These are phyloP conservation scores for Plasmopara halstedii DNA, from an alignment of 352 stramenopile genomes.

Conservation along the genomic window DNA sequence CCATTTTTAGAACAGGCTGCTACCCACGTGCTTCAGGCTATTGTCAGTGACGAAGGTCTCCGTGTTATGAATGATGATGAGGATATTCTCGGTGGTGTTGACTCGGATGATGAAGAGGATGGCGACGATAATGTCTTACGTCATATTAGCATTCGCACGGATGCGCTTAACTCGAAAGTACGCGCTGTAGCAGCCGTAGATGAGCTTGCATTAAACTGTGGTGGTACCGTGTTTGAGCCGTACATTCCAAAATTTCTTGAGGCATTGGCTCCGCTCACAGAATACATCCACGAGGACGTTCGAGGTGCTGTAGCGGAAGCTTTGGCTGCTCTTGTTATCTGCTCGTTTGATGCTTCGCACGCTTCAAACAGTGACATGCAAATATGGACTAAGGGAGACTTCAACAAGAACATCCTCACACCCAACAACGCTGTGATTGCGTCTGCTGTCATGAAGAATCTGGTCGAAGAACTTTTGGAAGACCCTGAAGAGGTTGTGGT, in stretches of 20 bases:
- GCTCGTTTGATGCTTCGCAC: constrained; percentile 78
- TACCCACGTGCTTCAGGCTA: constrained; percentile 55
- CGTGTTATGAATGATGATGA: constrained; percentile 66
- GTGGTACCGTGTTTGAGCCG: constrained; percentile 61
- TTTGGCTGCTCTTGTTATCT: constrained; percentile 71
- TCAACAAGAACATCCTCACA: constrained; percentile 70
- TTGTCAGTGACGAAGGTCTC: constrained; percentile 75
- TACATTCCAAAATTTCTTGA: constrained; percentile 82
- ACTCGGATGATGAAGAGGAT: constrained; percentile 78
- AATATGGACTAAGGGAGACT: constrained; percentile 79
- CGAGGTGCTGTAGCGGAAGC: constrained; percentile 73
- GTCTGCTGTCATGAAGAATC: constrained; percentile 68
- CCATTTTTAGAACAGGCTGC: constrained; percentile 85
- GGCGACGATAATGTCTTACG: constrained; percentile 57
- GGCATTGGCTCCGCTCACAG: constrained; percentile 62
- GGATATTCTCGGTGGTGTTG: constrained; percentile 57
- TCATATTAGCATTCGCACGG: constrained; percentile 83
- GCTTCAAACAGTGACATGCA: constrained; percentile 69
- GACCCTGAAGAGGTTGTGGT: constrained; percentile 86
- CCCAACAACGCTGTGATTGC: constrained; percentile 72
- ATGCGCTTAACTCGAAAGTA: constrained; percentile 81
- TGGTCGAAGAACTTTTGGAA: constrained; percentile 72
- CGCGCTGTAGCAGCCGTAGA: constrained; percentile 76
- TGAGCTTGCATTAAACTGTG: constrained; percentile 76
- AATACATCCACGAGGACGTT: constrained; percentile 86